These are phyloP conservation scores for Suillus discolor DNA, from an alignment of 768 basidiomycete species.

Conservation along the genomic window DNA sequence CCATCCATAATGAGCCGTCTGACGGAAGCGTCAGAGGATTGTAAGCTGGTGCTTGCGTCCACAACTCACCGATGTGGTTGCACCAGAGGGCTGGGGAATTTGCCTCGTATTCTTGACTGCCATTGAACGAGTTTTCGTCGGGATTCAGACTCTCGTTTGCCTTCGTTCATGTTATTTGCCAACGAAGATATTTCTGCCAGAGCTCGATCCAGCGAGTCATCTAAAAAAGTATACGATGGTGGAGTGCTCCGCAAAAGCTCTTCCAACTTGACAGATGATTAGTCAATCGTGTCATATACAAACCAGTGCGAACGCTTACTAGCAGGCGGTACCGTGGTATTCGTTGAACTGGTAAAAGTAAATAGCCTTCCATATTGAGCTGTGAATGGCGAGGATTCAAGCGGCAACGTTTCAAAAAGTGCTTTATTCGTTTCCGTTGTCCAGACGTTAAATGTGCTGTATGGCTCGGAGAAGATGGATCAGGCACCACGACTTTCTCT, in stretches of 20 bases:
- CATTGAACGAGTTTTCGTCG: slow-evolving; percentile 88
- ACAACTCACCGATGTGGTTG: slow-evolving; percentile 89
- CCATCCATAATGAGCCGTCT: slow-evolving; percentile 96
- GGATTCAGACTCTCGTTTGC: slow-evolving; percentile 94
- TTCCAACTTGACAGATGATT: slow-evolving; percentile 55
- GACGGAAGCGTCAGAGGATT: slow-evolving; percentile 14
- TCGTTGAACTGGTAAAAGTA: slow-evolving; percentile 93
- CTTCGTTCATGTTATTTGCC: slow-evolving; percentile 97
- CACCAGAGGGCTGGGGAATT: slow-evolving; percentile 95
- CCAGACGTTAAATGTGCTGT: slow-evolving; percentile 66
- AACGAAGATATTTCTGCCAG: slow-evolving; percentile 84
- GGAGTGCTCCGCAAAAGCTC: slow-evolving; percentile 85
- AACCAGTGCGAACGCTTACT: slow-evolving; percentile 48
- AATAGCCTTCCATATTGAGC: slow-evolving; percentile 90
- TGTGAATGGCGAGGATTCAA: slow-evolving; percentile 91
- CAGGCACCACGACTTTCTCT: slow-evolving; percentile 37
- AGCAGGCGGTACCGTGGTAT: slow-evolving; percentile 96
- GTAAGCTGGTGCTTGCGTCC: slow-evolving; percentile 3
- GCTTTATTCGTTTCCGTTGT: slow-evolving; percentile 86
- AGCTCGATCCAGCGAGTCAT: slow-evolving; percentile 85
- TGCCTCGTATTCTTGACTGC: slow-evolving; percentile 87
- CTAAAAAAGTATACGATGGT: slow-evolving; percentile 71
- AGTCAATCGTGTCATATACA: background rate
- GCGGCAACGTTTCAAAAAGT: slow-evolving; percentile 89
- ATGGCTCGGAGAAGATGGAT: slow-evolving; percentile 40